These are phyloP conservation scores for Kazachstania africana DNA, from an alignment of 805 yeast species.

Conservation along the genomic window DNA sequence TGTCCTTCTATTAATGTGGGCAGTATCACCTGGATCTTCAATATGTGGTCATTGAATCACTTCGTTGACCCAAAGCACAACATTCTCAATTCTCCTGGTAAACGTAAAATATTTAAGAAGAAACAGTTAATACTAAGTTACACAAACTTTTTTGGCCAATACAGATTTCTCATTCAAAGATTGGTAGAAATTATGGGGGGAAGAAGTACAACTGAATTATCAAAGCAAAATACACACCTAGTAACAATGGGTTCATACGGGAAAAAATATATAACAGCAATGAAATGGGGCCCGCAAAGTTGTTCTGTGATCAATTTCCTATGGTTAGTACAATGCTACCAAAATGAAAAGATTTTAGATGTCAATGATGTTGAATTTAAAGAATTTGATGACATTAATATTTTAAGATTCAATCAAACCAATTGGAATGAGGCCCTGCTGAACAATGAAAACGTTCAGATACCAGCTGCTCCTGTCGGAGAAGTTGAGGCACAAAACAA, in stretches of 20 bases:
- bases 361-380: neutral
- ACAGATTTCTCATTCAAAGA: constrained; percentile 57
- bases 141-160: constrained; percentile 79
- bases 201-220: constrained; percentile 51
- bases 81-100: constrained; percentile 60
- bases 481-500: too few species aligned
- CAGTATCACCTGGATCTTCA: constrained; percentile 64
- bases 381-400: constrained; percentile 5
- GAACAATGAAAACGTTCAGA: too few species aligned
- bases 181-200: constrained; percentile 67
- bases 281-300: constrained; percentile 43
- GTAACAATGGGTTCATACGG: constrained; percentile 61
- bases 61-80: constrained; percentile 46
- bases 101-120: constrained; percentile 38
- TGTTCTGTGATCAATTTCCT: constrained; percentile 56
- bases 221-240: constrained; percentile 56
- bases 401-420: too few species aligned
- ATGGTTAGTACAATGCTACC: constrained; percentile 78
- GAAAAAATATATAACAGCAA: constrained; percentile 62
- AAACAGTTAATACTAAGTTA: constrained; percentile 46
- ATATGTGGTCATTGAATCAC: constrained; percentile 42
- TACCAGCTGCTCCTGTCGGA: too few species aligned
- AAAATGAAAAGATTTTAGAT: constrained; percentile 9
- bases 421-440: too few species aligned
- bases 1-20: constrained; percentile 36